Evolutionary conservation across 192 early-diverging fungal genomes (phyloP).

Genomic region (Backusella mclennaniae): DNA sequence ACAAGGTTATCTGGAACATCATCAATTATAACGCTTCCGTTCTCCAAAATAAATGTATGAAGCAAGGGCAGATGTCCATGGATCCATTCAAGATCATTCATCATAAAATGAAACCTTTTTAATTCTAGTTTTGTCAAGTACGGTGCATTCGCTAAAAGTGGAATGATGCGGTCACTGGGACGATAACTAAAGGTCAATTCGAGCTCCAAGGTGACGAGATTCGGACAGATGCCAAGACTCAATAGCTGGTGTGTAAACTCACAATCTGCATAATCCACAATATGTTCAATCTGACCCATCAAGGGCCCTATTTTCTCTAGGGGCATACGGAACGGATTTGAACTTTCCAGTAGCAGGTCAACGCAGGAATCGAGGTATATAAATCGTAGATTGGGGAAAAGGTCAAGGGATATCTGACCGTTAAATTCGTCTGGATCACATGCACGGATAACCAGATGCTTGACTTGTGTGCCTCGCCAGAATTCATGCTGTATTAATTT

Average conservation of each 20-base stretch:
- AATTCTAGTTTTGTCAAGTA: neutral
- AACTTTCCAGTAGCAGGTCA: neutral
- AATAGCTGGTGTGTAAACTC: neutral
- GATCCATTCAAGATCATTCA: neutral
- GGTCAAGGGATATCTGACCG: neutral
- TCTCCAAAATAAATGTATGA: neutral
- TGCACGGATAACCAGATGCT: neutral
- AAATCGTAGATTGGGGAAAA: neutral
- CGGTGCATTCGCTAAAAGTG: neutral
- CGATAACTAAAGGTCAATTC: neutral
- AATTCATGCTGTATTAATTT: neutral
- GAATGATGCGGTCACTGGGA: neutral
- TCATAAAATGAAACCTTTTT: neutral
- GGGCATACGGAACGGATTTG: neutral
- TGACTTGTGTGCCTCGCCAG: neutral
- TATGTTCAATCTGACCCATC: neutral
- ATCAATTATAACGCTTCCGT: neutral
- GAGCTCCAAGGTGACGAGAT: neutral
- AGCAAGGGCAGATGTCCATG: neutral
- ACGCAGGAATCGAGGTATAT: neutral
- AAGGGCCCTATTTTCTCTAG: neutral
- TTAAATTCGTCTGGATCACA: neutral
- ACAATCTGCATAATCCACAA: neutral
- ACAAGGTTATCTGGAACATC: neutral
- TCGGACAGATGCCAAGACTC: neutral